Evolutionary conservation across 257 asterid species (phyloP).

Genomic region (Anisodus acutangulus): DNA sequence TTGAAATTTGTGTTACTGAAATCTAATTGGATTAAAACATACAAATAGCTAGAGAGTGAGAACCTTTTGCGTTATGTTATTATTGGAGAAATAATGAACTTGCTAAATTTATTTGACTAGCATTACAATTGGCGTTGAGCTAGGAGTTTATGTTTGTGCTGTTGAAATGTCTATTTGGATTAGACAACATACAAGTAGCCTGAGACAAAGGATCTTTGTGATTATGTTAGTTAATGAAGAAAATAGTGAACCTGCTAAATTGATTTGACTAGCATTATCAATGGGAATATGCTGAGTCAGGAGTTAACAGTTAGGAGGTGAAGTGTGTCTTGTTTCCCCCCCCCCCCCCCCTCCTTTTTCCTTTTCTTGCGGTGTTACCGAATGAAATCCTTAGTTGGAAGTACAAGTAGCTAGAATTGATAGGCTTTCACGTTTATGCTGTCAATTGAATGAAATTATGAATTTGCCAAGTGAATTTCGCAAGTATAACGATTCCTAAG

Average conservation of each 20-base stretch:
- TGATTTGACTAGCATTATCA: constrained; percentile 14
- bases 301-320: constrained; percentile 10
- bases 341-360: background rate
- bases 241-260: background rate
- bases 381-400: constrained; percentile 3
- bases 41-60: background rate
- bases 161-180: constrained; percentile 6
- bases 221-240: background rate
- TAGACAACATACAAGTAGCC: constrained; percentile 7
- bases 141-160: background rate
- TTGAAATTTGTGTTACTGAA: background rate
- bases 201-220: constrained; percentile 1
- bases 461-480: constrained; percentile 8
- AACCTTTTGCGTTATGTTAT: background rate
- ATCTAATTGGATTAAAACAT: background rate
- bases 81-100: background rate
- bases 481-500: constrained; percentile 1
- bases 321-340: background rate
- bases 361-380: background rate
- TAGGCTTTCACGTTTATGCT: background rate
- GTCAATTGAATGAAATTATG: constrained; percentile 16
- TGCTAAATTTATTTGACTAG: constrained; percentile 19
- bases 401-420: background rate
- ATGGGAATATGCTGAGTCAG: background rate
- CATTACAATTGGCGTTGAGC: background rate